These are phyloP conservation scores for Epichloe elymi DNA, from an alignment of 2,329 filamentous ascomycete genomes.

Conservation along the genomic window DNA sequence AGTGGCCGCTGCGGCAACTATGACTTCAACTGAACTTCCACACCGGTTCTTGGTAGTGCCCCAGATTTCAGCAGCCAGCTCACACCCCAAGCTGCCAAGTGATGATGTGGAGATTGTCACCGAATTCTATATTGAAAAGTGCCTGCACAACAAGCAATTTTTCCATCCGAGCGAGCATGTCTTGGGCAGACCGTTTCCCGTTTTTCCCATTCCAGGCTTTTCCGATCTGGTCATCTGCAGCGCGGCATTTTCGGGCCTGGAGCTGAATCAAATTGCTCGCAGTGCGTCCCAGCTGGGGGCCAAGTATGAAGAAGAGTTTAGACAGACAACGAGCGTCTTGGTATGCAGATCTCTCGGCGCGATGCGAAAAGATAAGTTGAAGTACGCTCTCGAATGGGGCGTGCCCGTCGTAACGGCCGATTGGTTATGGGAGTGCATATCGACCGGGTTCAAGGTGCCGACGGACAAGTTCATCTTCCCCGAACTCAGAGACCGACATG, in stretches of 20 bases:
- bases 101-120: constrained; percentile 48
- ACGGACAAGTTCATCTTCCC: constrained; percentile 34
- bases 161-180: constrained; percentile 56
- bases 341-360: constrained; percentile 50
- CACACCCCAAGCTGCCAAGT: constrained; percentile 26
- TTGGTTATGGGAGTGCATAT: constrained; percentile 79
- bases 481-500: constrained; percentile 26
- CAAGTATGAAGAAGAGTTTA: constrained; percentile 66
- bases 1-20: constrained; percentile 16
- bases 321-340: constrained; percentile 58
- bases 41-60: constrained; percentile 42
- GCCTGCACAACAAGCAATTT: constrained; percentile 62
- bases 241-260: constrained; percentile 71
- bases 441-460: constrained; percentile 35
- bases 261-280: constrained; percentile 74
- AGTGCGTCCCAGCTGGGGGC: constrained; percentile 65
- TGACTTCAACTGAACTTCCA: constrained; percentile 14
- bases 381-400: constrained; percentile 58
- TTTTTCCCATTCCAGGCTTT: constrained; percentile 59
- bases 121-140: constrained; percentile 88
- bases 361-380: constrained; percentile 62
- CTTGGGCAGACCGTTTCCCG: constrained; percentile 63
- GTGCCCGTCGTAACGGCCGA: constrained; percentile 69
- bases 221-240: constrained; percentile 59
- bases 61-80: constrained; percentile 33